Evolutionary conservation across 2,329 filamentous ascomycete genomes (phyloP).

Genomic region (Arthrobotrys sphaeroides): DNA sequence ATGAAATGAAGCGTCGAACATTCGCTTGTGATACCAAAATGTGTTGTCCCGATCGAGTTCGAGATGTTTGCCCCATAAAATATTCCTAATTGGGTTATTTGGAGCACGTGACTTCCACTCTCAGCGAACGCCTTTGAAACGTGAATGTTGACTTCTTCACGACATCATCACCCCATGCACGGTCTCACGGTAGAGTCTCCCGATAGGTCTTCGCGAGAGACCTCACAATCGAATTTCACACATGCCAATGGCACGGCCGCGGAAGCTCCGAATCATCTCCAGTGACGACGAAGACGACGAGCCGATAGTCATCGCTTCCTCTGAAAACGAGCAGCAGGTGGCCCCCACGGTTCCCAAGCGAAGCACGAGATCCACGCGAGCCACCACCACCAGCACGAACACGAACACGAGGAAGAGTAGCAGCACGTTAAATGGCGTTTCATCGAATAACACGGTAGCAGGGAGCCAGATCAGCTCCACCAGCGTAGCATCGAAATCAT

Average conservation of each 20-base stretch:
- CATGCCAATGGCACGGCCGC: slow-evolving; percentile 44
- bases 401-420: slow-evolving; percentile 3
- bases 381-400: slow-evolving; percentile 35
- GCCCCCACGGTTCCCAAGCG: slow-evolving; percentile 1
- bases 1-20: neutral
- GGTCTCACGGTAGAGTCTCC: too few species aligned
- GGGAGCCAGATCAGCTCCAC: neutral
- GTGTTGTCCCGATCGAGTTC: neutral
- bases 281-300: slow-evolving; percentile 41
- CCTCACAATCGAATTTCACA: neutral
- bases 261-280: slow-evolving; percentile 50
- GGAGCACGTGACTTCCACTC: neutral
- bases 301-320: neutral
- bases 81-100: neutral
- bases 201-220: neutral
- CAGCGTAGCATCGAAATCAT: neutral
- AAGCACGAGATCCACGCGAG: slow-evolving; percentile 43
- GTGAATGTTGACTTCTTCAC: neutral
- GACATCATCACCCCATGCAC: slow-evolving; percentile 12
- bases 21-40: slow-evolving; percentile 7
- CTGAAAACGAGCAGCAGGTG: neutral
- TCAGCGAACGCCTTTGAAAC: neutral
- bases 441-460: neutral
- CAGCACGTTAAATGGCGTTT: slow-evolving; percentile 5
- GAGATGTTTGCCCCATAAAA: slow-evolving; percentile 18